These are phyloP conservation scores for Waltiozyma sp. DNA, from an alignment of 1,139 yeast species.

Conservation along the genomic window DNA sequence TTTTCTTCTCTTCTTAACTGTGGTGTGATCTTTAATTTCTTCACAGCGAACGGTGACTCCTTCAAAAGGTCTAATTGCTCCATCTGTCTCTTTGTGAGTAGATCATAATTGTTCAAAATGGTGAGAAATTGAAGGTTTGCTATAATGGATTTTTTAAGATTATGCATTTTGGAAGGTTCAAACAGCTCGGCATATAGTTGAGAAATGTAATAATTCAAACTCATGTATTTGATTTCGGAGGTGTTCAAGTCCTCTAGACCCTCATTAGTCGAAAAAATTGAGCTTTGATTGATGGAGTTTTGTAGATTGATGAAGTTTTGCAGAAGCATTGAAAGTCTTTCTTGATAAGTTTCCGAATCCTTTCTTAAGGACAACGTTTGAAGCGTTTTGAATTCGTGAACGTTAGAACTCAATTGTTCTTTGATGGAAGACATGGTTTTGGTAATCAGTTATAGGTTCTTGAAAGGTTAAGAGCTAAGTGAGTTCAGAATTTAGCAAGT, in stretches of 20 bases:
- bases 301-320: slow-evolving; percentile 23
- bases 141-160: slow-evolving; percentile 31
- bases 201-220: slow-evolving; percentile 42
- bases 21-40: slow-evolving; percentile 32
- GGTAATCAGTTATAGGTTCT: not conserved
- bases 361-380: slow-evolving; percentile 17
- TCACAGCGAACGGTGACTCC: slow-evolving; percentile 23
- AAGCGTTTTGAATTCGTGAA: not conserved
- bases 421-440: not conserved
- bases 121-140: slow-evolving; percentile 35
- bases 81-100: slow-evolving; percentile 31
- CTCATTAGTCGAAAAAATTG: slow-evolving; percentile 56
- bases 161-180: slow-evolving; percentile 25
- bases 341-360: slow-evolving; percentile 25
- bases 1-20: slow-evolving; percentile 55
- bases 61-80: slow-evolving; percentile 31
- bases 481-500: too few relatives aligned
- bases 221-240: slow-evolving; percentile 41
- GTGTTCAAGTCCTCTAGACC: slow-evolving; percentile 45
- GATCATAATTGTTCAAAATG: slow-evolving; percentile 29
- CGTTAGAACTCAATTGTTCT: not conserved
- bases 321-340: slow-evolving; percentile 15
- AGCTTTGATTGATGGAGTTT: slow-evolving; percentile 21
- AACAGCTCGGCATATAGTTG: slow-evolving; percentile 9
- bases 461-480: too few relatives aligned